Evolutionary conservation across 768 basidiomycete genomes (phyloP).

Genomic region (Omphalotus guepiniiformis): DNA sequence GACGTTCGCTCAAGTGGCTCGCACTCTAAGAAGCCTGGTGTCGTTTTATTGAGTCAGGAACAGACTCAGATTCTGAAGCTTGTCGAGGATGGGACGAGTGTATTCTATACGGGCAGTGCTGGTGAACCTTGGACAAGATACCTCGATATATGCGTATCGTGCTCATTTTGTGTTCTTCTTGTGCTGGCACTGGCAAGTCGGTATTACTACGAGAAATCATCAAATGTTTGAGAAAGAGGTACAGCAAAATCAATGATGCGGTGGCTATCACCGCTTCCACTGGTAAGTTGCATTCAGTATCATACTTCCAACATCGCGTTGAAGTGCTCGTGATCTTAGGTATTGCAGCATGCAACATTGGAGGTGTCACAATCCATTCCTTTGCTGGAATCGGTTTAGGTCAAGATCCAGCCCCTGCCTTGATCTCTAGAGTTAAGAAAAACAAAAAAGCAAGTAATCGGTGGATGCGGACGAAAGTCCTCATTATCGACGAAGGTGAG

Average conservation of each 20-base stretch:
- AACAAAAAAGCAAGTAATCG: conserved; percentile 79
- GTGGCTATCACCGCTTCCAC: conserved; percentile 95
- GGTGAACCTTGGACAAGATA: conserved; percentile 63
- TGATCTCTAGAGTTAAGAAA: conserved; percentile 65
- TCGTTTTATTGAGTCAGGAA: conserved; percentile 74
- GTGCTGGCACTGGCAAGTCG: conserved; percentile 90
- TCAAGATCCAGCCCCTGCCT: conserved; percentile 52
- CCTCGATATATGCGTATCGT: conserved; percentile 3
- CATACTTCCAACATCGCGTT: not conserved
- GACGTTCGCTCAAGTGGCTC: not conserved
- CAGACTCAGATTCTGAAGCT: conserved; percentile 81
- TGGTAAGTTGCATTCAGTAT: conserved; percentile 37
- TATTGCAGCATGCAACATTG: conserved; percentile 97
- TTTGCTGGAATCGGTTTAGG: conserved; percentile 94
- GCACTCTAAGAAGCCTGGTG: conserved; percentile 24
- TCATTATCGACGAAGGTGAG: conserved; percentile 79
- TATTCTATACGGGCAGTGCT: conserved; percentile 98
- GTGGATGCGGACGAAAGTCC: conserved; percentile 82
- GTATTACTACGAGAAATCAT: conserved; percentile 93
- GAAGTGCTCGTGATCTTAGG: conserved; percentile 35
- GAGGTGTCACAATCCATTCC: conserved; percentile 92
- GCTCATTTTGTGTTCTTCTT: conserved; percentile 12
- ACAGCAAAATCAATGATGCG: conserved; percentile 54
- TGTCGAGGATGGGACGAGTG: conserved; percentile 64
- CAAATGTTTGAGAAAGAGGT: conserved; percentile 55